Evolutionary conservation across 2,329 filamentous ascomycete genomes (phyloP).

Genomic region (Venturia aucupariae): DNA sequence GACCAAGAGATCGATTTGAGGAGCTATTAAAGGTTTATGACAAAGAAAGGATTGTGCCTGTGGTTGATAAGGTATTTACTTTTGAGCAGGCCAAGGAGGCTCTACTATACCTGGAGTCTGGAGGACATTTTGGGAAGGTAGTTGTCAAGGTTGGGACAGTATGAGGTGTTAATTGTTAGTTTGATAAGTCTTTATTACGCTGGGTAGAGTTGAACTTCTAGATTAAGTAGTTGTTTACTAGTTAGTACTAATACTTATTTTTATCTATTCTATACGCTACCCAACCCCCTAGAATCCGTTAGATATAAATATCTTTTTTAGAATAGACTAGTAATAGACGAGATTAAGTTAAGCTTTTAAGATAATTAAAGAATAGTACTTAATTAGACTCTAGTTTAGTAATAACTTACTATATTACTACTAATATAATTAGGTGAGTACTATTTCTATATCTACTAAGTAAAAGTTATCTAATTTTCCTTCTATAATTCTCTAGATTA

Average conservation of each 20-base stretch:
- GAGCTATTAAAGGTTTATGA: slow-evolving; percentile 53
- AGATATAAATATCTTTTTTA: no score
- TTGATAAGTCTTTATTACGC: neutral
- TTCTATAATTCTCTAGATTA: no score
- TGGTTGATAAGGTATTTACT: slow-evolving; percentile 50
- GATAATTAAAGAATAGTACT: no score
- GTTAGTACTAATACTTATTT: neutral
- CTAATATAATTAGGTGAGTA: no score
- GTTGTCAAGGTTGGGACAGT: slow-evolving; percentile 19
- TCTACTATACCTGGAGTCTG: slow-evolving; percentile 40
- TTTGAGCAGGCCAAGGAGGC: slow-evolving; percentile 44
- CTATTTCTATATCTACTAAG: no score
- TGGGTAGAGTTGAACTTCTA: neutral
- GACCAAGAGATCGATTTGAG: slow-evolving; percentile 46
- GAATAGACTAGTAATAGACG: no score
- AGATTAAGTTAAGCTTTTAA: no score
- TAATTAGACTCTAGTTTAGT: no score
- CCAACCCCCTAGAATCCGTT: no score
- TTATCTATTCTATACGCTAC: no score
- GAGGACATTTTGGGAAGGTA: slow-evolving; percentile 40
- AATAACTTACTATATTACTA: no score
- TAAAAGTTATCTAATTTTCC: no score
- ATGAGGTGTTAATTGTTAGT: neutral
- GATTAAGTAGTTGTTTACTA: neutral
- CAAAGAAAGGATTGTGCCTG: slow-evolving; percentile 48